A percentile compares a stretch with the other conserved stretches of the same genome.
phyloP scores from a whole-genome alignment of 2,329 filamentous ascomycete genomes.

The Phaeoacremonium minimum region DNA sequence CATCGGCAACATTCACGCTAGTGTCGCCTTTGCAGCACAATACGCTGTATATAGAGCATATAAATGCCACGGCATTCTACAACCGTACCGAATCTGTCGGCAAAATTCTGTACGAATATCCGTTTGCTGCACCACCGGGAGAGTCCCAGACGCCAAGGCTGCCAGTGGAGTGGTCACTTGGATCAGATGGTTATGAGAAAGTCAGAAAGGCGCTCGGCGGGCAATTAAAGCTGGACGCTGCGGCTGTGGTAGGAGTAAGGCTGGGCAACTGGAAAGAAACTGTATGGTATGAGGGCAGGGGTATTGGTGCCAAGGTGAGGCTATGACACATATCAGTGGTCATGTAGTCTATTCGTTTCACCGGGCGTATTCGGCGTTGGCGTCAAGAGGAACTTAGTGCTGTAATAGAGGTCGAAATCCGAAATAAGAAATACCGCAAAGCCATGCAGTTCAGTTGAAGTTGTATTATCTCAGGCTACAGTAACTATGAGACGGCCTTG shows the following conservation, averaged over 20 bases:
- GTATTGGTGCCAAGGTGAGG: conserved; percentile 64
- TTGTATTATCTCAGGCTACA: too few relatives aligned
- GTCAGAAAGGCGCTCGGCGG: conserved; percentile 78
- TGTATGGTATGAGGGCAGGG: conserved; percentile 65
- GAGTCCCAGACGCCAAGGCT: conserved; percentile 67
- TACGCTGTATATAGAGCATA: conserved; percentile 69
- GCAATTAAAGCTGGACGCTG: conserved; percentile 70
- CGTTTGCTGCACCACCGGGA: conserved; percentile 76
- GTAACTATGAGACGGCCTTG: too few relatives aligned
- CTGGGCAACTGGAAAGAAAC: conserved; percentile 71
- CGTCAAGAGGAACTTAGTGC: too few relatives aligned
- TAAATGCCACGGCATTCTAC: conserved; percentile 84
- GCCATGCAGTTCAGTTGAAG: too few relatives aligned
- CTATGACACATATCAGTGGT: too few relatives aligned
- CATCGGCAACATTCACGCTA: conserved; percentile 79
- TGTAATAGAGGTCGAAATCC: too few relatives aligned
- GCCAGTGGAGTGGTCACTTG: conserved; percentile 76
- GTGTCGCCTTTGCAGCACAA: conserved; percentile 72
- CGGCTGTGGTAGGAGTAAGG: conserved; percentile 69
- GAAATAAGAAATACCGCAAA: too few relatives aligned
- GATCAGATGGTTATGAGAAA: conserved; percentile 77
- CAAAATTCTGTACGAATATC: conserved; percentile 67
- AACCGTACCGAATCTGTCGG: conserved; percentile 76
- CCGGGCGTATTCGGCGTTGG: too few relatives aligned
- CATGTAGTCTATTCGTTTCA: too few relatives aligned